Percentiles rank a stretch among this genome's conserved stretches.
Conservation (phyloP, 306 rosid genomes). For the Dalbergia oliveri region DNA sequence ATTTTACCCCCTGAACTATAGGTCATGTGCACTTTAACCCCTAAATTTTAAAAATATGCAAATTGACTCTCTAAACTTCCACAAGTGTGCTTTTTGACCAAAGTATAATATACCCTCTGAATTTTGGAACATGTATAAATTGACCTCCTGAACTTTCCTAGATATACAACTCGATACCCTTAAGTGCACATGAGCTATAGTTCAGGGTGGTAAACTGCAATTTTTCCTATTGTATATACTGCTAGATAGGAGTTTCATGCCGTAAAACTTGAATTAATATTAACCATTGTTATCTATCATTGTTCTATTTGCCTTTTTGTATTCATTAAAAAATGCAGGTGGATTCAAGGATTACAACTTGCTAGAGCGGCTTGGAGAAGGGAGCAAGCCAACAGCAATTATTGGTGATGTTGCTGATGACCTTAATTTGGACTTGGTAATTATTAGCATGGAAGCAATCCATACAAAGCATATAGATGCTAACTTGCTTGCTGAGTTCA, state of each 20-base stretch:
- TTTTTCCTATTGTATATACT: not conserved
- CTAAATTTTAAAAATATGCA: too few relatives aligned
- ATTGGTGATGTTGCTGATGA: constrained; percentile 96
- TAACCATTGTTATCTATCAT: constrained; percentile 16
- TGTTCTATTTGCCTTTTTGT: constrained; percentile 26
- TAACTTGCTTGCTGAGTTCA: constrained; percentile 91
- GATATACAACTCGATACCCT: too few relatives aligned
- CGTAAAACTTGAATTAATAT: not conserved
- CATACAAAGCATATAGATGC: constrained; percentile 97
- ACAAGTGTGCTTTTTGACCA: too few relatives aligned
- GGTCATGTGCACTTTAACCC: too few relatives aligned
- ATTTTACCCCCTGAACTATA: too few relatives aligned
- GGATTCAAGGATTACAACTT: constrained; percentile 81
- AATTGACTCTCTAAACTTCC: too few relatives aligned
- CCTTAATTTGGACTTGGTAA: constrained; percentile 85
- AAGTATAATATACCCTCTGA: too few relatives aligned
- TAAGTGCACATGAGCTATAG: too few relatives aligned
- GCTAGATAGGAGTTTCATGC: not conserved
- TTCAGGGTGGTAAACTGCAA: too few relatives aligned
- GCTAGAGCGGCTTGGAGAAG: constrained; percentile 88
- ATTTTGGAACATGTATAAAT: too few relatives aligned
- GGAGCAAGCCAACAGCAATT: constrained; percentile 88
- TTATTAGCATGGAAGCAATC: constrained; percentile 95
- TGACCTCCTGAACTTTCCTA: too few relatives aligned
- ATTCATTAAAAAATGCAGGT: constrained; percentile 53